A percentile compares a stretch with the other conserved stretches of the same genome.
phyloP scores from a whole-genome alignment of 1,284 basidiomycete species.

The Cutaneotrichosporon sp. region DNA sequence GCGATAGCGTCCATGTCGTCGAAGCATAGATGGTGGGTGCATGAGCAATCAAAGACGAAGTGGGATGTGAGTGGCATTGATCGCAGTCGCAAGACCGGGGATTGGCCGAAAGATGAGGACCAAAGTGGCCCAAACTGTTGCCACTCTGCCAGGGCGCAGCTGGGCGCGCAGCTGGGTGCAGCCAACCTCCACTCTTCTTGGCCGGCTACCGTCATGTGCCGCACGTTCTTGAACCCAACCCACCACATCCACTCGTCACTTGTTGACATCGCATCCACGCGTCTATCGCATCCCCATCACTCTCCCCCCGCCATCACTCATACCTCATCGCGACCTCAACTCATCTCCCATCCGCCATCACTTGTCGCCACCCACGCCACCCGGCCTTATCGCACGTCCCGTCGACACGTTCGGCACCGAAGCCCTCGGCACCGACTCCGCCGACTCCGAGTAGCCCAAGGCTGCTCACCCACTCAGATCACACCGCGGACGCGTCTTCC shows the following conservation, averaged over 20 bases:
- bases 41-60: no score
- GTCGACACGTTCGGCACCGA: slow-evolving; percentile 5
- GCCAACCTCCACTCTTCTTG: not conserved
- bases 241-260: no score
- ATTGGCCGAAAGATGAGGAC: not conserved
- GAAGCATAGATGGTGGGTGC: not conserved
- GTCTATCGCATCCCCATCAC: not conserved
- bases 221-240: slow-evolving; percentile 1
- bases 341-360: not conserved
- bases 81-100: not conserved
- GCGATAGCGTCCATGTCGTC: not conserved
- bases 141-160: no score
- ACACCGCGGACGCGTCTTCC: slow-evolving; percentile 6
- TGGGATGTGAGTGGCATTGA: not conserved
- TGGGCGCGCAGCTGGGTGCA: no score
- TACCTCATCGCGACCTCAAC: not conserved
- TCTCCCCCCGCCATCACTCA: not conserved
- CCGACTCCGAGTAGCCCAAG: slow-evolving; percentile 1
- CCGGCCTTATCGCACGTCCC: not conserved
- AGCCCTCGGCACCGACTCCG: slow-evolving; percentile 1
- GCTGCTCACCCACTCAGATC: slow-evolving; percentile 6
- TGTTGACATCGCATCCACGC: slow-evolving; percentile 1
- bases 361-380: not conserved
- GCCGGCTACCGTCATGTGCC: not conserved
- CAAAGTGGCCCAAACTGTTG: slow-evolving; percentile 2